Base-by-base conservation (phyloP, 441 rosid genomes). In the Erodium chrysanthum region DNA sequence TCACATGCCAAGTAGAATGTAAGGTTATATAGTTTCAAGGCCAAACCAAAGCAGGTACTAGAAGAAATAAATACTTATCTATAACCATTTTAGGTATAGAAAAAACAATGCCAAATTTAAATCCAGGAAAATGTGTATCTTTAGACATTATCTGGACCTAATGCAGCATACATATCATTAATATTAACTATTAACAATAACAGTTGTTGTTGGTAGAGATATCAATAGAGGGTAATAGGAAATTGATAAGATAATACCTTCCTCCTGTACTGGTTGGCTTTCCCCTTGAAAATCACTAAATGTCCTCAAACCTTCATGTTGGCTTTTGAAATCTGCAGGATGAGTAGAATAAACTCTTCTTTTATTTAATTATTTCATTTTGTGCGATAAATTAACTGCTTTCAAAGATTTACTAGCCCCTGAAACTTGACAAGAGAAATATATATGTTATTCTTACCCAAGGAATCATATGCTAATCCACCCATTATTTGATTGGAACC, bases 231-330 rank as follows among this genome's bases (percentile, higher is more conserved):
- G 23, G 27, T 33, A 15, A 33, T 27, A 29, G n/a, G 42, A 66
- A 48, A 4, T 68, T 33, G 58, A 58, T 8, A 61, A 9, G 12
- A 37, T 11, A 37, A 64, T 80, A 84, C 88, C 86, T 80, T 80
- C 79, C 54, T 70, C 81, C 15, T 64, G 64, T 33, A 64, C 40
- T 35, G 80, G 81, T 62, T 82, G 69, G 72, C 66, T 79, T 77
- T 80, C 83, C 71, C 81, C 85, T 65, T 77, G 76, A 60, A 74
- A 82, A 56, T 84, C 84, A 62, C 72, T 74, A 70, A 63, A 69
- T 33, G 23, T 64, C 70, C 46, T 69, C 64, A 59, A 46, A 68
- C 73, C 74, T 64, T 67, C 70, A 58, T 63, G 60, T 48, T 70
- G 65, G 40, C 71, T 68, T 64, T 66, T 65, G 37, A 60, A 33